These are phyloP conservation scores for Heracleum sosnowskyi DNA, from an alignment of 129 eudicot genomes.

Conservation along the genomic window DNA sequence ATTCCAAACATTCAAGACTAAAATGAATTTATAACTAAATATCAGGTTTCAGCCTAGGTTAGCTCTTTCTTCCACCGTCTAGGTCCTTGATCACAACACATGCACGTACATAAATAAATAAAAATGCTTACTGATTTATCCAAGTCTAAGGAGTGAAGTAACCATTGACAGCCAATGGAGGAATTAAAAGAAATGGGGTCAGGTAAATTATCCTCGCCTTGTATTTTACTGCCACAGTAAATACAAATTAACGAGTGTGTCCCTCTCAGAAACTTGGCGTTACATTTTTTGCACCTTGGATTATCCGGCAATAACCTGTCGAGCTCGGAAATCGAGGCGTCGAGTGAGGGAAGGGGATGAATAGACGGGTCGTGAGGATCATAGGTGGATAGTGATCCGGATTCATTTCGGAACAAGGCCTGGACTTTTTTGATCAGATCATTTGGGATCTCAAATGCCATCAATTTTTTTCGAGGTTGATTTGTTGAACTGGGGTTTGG, in stretches of 20 bases:
- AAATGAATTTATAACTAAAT: no score
- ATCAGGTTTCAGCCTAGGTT: no score
- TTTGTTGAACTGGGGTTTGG: neutral
- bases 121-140: slow-evolving; percentile 50
- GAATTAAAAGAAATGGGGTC: slow-evolving; percentile 46
- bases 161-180: slow-evolving; percentile 43
- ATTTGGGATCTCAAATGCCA: slow-evolving; percentile 32
- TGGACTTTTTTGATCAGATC: slow-evolving; percentile 54
- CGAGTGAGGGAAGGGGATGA: slow-evolving; percentile 41
- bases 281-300: slow-evolving; percentile 48
- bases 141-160: slow-evolving; percentile 51
- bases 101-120: neutral
- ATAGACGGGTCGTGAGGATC: slow-evolving; percentile 38
- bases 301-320: slow-evolving; percentile 26
- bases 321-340: slow-evolving; percentile 33
- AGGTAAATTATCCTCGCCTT: slow-evolving; percentile 29
- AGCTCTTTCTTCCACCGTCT: no score
- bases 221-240: slow-evolving; percentile 50
- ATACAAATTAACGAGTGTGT: slow-evolving; percentile 58
- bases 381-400: slow-evolving; percentile 42
- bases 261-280: slow-evolving; percentile 56
- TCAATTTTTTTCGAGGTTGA: slow-evolving; percentile 1
- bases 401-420: slow-evolving; percentile 41
- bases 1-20: no score
- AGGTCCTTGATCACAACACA: neutral